These are phyloP conservation scores for Camellia oleifera DNA, from an alignment of 179 eudicot species.

Conservation along the genomic window DNA sequence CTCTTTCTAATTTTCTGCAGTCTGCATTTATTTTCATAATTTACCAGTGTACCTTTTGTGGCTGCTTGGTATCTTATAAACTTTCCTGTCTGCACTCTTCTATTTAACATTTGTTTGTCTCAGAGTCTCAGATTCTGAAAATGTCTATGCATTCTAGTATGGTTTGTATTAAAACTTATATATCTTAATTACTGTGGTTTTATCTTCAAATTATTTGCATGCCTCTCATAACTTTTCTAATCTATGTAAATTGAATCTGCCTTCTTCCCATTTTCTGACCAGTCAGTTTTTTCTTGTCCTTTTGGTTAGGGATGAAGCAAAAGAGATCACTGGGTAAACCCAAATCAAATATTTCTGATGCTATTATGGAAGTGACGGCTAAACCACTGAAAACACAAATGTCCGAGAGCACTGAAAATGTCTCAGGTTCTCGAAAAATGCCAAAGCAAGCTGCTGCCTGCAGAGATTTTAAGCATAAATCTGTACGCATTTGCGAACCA, in stretches of 20 bases:
- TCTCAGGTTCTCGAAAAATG: conserved; percentile 45
- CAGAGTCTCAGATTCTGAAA: not conserved
- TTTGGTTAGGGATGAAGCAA: conserved; percentile 17
- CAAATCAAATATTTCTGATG: conserved; percentile 9
- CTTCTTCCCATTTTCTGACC: not conserved
- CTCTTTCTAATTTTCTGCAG: not conserved
- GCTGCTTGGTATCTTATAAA: not conserved
- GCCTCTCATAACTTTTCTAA: not conserved
- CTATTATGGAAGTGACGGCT: conserved; percentile 5
- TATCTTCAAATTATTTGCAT: not conserved
- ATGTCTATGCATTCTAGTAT: not conserved
- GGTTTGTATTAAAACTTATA: not conserved
- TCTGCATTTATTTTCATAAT: not conserved
- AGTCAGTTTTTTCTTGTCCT: not conserved
- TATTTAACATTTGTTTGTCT: not conserved
- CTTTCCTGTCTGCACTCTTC: not conserved
- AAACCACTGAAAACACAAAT: conserved; percentile 18
- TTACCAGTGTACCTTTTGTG: not conserved
- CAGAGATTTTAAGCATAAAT: conserved; percentile 50
- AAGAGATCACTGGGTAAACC: conserved; percentile 5
- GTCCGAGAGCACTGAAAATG: conserved; percentile 23
- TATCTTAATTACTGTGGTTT: not conserved
- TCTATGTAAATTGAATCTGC: not conserved
- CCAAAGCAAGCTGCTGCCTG: conserved; percentile 72
- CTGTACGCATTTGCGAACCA: conserved; percentile 39